Conservation (phyloP, 345 rosid genomes). For the Laguncularia racemosa region DNA sequence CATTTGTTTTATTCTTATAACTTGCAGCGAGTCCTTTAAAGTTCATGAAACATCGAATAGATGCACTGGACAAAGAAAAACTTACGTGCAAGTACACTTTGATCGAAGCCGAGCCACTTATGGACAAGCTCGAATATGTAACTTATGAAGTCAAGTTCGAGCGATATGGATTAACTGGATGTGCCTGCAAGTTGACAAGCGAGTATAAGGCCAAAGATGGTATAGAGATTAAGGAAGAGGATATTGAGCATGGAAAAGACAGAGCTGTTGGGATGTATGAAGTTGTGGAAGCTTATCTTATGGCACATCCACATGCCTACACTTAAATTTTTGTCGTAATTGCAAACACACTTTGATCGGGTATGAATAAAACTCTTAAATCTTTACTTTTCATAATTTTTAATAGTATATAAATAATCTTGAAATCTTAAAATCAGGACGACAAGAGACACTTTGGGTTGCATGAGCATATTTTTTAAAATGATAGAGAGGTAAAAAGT, state of each 20-base stretch:
- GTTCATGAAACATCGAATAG: constrained; percentile 27
- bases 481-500: no score
- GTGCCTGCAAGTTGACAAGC: constrained; percentile 25
- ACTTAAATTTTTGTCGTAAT: no score
- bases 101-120: constrained; percentile 17
- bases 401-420: no score
- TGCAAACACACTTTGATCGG: no score
- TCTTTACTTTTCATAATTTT: no score
- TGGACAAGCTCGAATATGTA: constrained; percentile 25
- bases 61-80: constrained; percentile 30
- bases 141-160: constrained; percentile 29
- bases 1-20: neutral
- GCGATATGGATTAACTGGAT: constrained; percentile 22
- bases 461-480: no score
- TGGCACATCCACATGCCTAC: constrained; percentile 34
- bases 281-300: constrained; percentile 37
- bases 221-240: constrained; percentile 21
- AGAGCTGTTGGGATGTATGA: constrained; percentile 34
- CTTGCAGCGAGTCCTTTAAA: constrained; percentile 19
- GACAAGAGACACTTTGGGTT: no score
- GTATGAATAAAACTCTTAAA: no score
- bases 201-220: constrained; percentile 28
- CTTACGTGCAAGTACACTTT: constrained; percentile 19
- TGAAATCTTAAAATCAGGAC: no score
- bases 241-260: constrained; percentile 29